Evolutionary conservation across 192 early-diverging fungal species (phyloP).

Genomic region (Neocallimastix lanati): DNA sequence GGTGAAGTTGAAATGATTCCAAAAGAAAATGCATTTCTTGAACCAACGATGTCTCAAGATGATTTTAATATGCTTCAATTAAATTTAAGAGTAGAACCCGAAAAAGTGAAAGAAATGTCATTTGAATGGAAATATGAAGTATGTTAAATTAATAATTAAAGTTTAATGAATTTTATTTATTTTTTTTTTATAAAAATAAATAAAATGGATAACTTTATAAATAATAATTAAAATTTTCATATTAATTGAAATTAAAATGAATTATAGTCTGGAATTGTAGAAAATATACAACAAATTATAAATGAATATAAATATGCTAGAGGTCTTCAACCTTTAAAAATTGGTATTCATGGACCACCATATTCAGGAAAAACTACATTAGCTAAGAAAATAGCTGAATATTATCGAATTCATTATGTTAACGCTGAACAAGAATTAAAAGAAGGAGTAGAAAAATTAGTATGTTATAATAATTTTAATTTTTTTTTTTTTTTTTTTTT

Average conservation of each 20-base stretch:
- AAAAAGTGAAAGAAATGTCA: slow-evolving; percentile 29
- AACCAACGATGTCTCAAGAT: slow-evolving; percentile 21
- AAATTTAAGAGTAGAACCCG: slow-evolving; percentile 32
- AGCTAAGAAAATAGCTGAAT: slow-evolving; percentile 19
- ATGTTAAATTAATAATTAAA: background rate
- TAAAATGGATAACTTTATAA: too few relatives aligned
- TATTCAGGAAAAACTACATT: slow-evolving; percentile 29
- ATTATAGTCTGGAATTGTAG: slow-evolving; percentile 24
- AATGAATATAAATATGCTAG: slow-evolving; percentile 42
- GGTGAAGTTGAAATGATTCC: slow-evolving; percentile 27
- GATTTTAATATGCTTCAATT: slow-evolving; percentile 35
- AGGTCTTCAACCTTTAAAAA: slow-evolving; percentile 25
- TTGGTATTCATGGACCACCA: slow-evolving; percentile 36
- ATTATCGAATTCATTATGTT: slow-evolving; percentile 32
- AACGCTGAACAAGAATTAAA: slow-evolving; percentile 25
- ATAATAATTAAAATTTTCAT: too few relatives aligned
- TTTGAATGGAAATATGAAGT: slow-evolving; percentile 46
- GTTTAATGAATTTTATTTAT: too few relatives aligned
- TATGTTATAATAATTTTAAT: slow-evolving; percentile 1
- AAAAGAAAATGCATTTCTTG: slow-evolving; percentile 30
- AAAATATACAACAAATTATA: slow-evolving; percentile 24
- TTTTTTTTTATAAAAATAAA: too few relatives aligned
- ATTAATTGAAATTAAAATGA: background rate
- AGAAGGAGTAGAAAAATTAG: slow-evolving; percentile 20
- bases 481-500: too few relatives aligned